Conservation (phyloP, 2,329 filamentous ascomycete species). For the Aspergillus jensenii region DNA sequence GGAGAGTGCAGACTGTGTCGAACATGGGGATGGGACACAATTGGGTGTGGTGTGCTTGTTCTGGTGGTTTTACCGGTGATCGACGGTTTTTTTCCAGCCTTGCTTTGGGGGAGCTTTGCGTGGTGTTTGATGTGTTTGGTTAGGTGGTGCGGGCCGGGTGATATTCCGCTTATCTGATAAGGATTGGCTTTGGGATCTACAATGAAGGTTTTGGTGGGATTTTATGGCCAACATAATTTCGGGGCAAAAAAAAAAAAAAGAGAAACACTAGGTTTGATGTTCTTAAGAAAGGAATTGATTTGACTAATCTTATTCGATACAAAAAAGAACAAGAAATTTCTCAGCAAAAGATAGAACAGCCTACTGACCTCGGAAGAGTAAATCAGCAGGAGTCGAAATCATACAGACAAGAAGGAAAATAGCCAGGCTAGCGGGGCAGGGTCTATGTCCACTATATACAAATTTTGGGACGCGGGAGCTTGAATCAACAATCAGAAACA, state of each 20-base stretch:
- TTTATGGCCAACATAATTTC: neutral
- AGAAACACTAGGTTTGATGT: neutral
- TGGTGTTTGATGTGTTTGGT: conserved; percentile 5
- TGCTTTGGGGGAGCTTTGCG: neutral
- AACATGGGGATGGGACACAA: conserved; percentile 61
- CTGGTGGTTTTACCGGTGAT: neutral
- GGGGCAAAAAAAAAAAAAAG: neutral
- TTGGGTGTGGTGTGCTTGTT: neutral
- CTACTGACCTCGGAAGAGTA: neutral
- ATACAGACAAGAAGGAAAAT: conserved; percentile 1
- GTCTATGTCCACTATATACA: conserved; percentile 6
- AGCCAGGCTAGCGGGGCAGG: neutral
- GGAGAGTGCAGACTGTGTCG: conserved; percentile 87
- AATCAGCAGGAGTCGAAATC: neutral
- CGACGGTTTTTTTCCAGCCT: conserved; percentile 1
- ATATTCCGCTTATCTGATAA: conserved; percentile 19
- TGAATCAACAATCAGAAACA: neutral
- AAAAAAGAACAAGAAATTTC: neutral
- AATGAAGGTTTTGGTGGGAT: neutral
- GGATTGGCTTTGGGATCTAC: neutral
- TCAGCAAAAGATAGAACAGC: neutral
- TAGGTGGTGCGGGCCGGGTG: conserved; percentile 20
- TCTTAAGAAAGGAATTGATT: neutral
- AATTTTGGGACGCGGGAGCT: neutral
- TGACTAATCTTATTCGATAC: neutral